A percentile compares a stretch with the other conserved stretches of the same genome.
phyloP scores from a whole-genome alignment of 1,284 basidiomycete species.

The Trichosporon ovoides region DNA sequence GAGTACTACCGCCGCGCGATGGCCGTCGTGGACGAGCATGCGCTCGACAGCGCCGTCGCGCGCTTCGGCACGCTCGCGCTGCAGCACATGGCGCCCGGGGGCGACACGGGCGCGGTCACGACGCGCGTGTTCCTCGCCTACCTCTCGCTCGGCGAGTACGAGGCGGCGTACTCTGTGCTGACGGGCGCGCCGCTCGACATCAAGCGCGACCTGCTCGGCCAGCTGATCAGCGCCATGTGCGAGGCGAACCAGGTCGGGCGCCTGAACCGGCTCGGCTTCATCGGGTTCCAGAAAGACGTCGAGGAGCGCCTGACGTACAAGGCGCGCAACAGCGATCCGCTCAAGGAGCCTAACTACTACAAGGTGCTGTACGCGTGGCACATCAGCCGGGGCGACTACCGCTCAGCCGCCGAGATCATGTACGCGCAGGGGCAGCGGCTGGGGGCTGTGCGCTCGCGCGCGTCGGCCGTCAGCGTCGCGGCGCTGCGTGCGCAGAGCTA shows the following conservation, averaged over 20 bases:
- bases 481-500: slow-evolving; percentile 75
- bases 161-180: slow-evolving; percentile 76
- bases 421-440: slow-evolving; percentile 85
- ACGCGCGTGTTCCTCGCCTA: slow-evolving; percentile 69
- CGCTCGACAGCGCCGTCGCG: slow-evolving; percentile 60
- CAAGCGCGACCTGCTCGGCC: slow-evolving; percentile 70
- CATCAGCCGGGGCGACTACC: slow-evolving; percentile 75
- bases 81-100: slow-evolving; percentile 45
- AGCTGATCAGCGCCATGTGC: slow-evolving; percentile 86
- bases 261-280: slow-evolving; percentile 79
- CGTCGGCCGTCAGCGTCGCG: slow-evolving; percentile 56
- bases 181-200: slow-evolving; percentile 66
- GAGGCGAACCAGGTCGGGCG: slow-evolving; percentile 75
- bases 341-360: slow-evolving; percentile 79
- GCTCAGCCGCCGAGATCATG: slow-evolving; percentile 84
- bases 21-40: slow-evolving; percentile 62
- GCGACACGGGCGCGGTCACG: slow-evolving; percentile 63
- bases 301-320: slow-evolving; percentile 88
- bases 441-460: slow-evolving; percentile 49
- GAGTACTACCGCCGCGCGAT: slow-evolving; percentile 72
- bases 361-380: slow-evolving; percentile 94
- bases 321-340: slow-evolving; percentile 86
- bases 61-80: slow-evolving; percentile 71
- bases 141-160: slow-evolving; percentile 66
- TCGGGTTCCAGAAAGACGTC: slow-evolving; percentile 78